These are phyloP conservation scores for Aspergillus sp. DNA, from an alignment of 2,329 filamentous ascomycete species.

Conservation along the genomic window DNA sequence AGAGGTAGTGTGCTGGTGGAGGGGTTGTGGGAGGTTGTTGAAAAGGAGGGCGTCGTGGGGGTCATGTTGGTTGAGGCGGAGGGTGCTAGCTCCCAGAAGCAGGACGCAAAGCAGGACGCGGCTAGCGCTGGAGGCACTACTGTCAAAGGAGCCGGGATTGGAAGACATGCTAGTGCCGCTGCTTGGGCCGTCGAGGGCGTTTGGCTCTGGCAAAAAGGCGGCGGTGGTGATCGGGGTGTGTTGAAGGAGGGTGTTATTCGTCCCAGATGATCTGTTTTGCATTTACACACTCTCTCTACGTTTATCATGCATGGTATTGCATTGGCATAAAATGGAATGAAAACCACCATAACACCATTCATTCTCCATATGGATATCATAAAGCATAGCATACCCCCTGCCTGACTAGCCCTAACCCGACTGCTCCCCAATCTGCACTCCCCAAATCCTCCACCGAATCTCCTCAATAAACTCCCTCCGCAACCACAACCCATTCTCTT, in stretches of 20 bases:
- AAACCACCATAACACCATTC: neutral
- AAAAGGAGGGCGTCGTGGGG: slow-evolving; percentile 68
- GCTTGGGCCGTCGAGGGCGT: slow-evolving; percentile 82
- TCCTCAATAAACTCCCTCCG: slow-evolving; percentile 34
- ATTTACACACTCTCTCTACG: too few relatives aligned
- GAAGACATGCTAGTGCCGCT: slow-evolving; percentile 65
- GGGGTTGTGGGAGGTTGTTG: slow-evolving; percentile 74
- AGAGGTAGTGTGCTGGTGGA: slow-evolving; percentile 58
- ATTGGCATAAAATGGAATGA: neutral
- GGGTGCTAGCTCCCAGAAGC: slow-evolving; percentile 18
- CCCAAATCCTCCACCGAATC: slow-evolving; percentile 36
- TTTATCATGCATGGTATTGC: neutral
- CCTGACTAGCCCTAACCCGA: slow-evolving; percentile 1
- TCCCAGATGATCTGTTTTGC: slow-evolving; percentile 6
- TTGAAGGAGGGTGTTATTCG: slow-evolving; percentile 27
- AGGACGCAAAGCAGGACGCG: slow-evolving; percentile 1
- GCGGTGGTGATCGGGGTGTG: slow-evolving; percentile 39
- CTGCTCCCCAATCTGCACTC: slow-evolving; percentile 21
- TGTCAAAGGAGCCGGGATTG: slow-evolving; percentile 17
- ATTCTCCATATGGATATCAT: neutral
- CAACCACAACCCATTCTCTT: slow-evolving; percentile 29
- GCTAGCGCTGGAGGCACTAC: slow-evolving; percentile 6
- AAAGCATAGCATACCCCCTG: neutral
- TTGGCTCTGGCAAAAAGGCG: slow-evolving; percentile 76
- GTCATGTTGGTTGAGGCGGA: slow-evolving; percentile 68